Evolutionary conservation across 805 yeast genomes (phyloP), one percentile per base, ranked within the genome.

Genomic region (Ogataea methylovora): DNA sequence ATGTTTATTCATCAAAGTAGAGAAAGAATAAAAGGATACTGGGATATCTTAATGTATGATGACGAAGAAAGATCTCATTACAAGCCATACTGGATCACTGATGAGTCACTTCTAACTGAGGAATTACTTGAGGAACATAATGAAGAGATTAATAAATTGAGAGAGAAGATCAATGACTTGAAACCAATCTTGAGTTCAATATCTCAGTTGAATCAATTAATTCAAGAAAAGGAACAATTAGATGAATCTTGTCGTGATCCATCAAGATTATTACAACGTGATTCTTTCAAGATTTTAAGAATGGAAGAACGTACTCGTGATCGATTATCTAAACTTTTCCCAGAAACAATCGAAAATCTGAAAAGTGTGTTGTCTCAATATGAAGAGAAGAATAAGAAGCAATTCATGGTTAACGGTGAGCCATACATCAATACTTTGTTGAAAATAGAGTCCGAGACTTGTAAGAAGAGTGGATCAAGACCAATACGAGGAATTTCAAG

Each of bases 291-390:
- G 40, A 79, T 88, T 17, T 61, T 90, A 38, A 65, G 83, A 37
- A 72, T 80, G 37, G 98, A 90, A 52, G 96, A 87, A 51, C 79
- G 70, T 48, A 63, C 77, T 26, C 63, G 97, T 36, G 80, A 80
- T 44, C 70, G 71, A 35, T 65, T 88, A 7, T 59, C 72, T n/a
- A 75, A 76, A 48, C 71, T 72, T 44, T 61, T 84, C 44, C 97
- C 97, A 0, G 62, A 65, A 24, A 64, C 82, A 0, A 58, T 84
- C 8, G 56, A 61, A 4, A 71, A 65, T 1, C 56, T 90, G 31
- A 71, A 69, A 39, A 27, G 41, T 1, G 70, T 69, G 32, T 46
- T 84, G 4, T 38, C 45, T 4, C 60, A 59, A 10, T 83, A 73
- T 62, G 77, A 79, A 42, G 41, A 46, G 3, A 40, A 40, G 3